Evolutionary conservation across 1,284 basidiomycete species (phyloP).

Genomic region (Rhodotorula sp.): DNA sequence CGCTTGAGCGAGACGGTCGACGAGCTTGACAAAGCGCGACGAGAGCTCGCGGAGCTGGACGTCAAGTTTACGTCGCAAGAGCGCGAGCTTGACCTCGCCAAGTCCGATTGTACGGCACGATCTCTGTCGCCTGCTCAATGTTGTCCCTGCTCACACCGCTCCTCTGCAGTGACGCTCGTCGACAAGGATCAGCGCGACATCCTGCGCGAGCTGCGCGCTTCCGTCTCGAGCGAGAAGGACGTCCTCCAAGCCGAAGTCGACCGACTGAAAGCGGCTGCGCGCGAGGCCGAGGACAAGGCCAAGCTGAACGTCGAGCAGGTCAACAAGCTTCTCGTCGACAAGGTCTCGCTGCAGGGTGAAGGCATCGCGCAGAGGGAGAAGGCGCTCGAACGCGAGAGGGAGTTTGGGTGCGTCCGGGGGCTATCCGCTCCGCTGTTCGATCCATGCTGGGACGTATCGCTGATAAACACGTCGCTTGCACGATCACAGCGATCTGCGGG

Average conservation of each 20-base stretch:
- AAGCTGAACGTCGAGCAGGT: slow-evolving; percentile 78
- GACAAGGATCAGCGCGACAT: slow-evolving; percentile 64
- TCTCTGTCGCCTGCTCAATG: neutral
- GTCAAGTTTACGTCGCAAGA: slow-evolving; percentile 66
- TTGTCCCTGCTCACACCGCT: neutral
- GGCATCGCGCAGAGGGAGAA: slow-evolving; percentile 79
- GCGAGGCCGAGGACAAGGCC: slow-evolving; percentile 76
- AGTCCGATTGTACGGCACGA: slow-evolving; percentile 72
- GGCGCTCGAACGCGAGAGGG: slow-evolving; percentile 76
- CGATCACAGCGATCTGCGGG: slow-evolving; percentile 65
- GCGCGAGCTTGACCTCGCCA: slow-evolving; percentile 76
- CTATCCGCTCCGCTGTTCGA: too few species aligned
- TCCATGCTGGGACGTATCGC: too few species aligned
- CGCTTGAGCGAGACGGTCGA: slow-evolving; percentile 84
- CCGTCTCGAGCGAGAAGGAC: slow-evolving; percentile 82
- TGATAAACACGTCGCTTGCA: too few species aligned
- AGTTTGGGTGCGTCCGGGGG: slow-evolving; percentile 64
- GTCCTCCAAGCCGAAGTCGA: slow-evolving; percentile 69
- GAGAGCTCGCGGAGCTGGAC: slow-evolving; percentile 69
- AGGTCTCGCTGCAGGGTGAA: slow-evolving; percentile 83
- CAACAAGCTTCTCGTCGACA: slow-evolving; percentile 72
- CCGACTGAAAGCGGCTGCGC: slow-evolving; percentile 67
- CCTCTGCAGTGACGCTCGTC: slow-evolving; percentile 67
- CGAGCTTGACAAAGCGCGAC: slow-evolving; percentile 71
- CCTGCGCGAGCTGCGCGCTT: slow-evolving; percentile 75